Conservation (phyloP, 1,284 basidiomycete species). For the Heterobasidion irregulare region DNA sequence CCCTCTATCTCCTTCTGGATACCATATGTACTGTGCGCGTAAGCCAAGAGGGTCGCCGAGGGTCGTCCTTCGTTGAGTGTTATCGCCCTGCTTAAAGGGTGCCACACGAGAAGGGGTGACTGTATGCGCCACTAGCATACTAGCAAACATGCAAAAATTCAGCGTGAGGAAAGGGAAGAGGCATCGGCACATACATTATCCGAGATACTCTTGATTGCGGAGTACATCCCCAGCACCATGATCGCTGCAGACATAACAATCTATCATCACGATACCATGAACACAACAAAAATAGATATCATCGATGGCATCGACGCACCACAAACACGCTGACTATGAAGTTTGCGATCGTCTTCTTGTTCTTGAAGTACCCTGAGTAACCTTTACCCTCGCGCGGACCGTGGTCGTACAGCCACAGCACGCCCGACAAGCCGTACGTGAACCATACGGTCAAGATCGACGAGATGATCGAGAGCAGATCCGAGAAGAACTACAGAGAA, state of each 20-base stretch:
- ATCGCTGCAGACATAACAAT: conserved; percentile 5
- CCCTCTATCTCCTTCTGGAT: too few species aligned
- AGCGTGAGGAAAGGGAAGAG: neutral
- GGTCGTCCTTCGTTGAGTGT: too few species aligned
- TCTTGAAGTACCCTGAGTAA: neutral
- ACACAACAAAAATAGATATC: neutral
- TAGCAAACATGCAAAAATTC: neutral
- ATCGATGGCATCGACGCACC: neutral
- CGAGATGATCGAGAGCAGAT: conserved; percentile 5
- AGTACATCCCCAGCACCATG: conserved; percentile 7
- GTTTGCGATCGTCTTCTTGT: neutral
- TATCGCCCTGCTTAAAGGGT: neutral
- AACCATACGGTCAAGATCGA: conserved; percentile 7
- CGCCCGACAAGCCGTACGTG: conserved; percentile 6
- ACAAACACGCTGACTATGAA: conserved; percentile 4
- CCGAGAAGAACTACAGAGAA: conserved; percentile 5
- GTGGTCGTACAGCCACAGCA: conserved; percentile 6
- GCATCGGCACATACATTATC: conserved; percentile 1
- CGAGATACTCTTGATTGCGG: conserved; percentile 3
- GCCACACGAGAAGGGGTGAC: conserved; percentile 4
- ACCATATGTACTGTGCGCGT: too few species aligned
- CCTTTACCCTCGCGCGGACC: neutral
- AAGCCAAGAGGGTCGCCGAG: too few species aligned
- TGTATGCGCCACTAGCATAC: conserved; percentile 2
- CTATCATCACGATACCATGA: neutral